These are phyloP conservation scores for Apiotrichum akiyoshidainum DNA, from an alignment of 1,284 basidiomycete genomes.

Conservation along the genomic window DNA sequence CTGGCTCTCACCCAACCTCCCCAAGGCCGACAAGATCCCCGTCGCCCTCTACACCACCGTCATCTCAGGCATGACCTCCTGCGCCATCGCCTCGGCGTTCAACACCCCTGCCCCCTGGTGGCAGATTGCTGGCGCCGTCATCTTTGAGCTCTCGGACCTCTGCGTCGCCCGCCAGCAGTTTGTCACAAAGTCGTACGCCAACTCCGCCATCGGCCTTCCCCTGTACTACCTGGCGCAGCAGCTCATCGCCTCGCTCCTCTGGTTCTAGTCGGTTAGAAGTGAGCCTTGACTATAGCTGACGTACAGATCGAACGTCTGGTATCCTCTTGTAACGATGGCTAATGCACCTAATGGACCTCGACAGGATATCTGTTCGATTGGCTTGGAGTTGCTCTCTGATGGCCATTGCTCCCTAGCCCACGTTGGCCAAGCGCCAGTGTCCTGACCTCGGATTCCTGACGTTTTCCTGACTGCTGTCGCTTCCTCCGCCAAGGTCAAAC, in stretches of 20 bases:
- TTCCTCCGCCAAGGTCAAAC: too few relatives aligned
- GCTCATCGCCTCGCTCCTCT: slow-evolving; percentile 16
- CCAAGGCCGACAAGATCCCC: slow-evolving; percentile 8
- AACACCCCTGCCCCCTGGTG: slow-evolving; percentile 5
- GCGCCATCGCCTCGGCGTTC: slow-evolving; percentile 11
- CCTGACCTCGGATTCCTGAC: too few relatives aligned
- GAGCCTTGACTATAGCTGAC: too few relatives aligned
- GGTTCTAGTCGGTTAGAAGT: neutral
- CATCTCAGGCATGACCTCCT: slow-evolving; percentile 11
- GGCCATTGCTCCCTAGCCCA: too few relatives aligned
- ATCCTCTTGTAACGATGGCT: too few relatives aligned
- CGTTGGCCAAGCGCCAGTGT: too few relatives aligned
- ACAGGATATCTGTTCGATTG: too few relatives aligned
- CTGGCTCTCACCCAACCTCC: slow-evolving; percentile 16
- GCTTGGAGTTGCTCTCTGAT: too few relatives aligned
- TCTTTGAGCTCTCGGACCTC: slow-evolving; percentile 20
- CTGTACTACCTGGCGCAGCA: slow-evolving; percentile 18
- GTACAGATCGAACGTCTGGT: too few relatives aligned
- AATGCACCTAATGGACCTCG: too few relatives aligned
- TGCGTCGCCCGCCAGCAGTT: slow-evolving; percentile 21
- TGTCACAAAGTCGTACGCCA: slow-evolving; percentile 6
- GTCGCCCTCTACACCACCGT: slow-evolving; percentile 15
- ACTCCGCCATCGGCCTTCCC: slow-evolving; percentile 16
- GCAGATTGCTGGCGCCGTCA: slow-evolving; percentile 16
- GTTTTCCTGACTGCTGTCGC: too few relatives aligned